Evolutionary conservation across 768 basidiomycete species (phyloP).

Genomic region (Gymnopilus dilepis): DNA sequence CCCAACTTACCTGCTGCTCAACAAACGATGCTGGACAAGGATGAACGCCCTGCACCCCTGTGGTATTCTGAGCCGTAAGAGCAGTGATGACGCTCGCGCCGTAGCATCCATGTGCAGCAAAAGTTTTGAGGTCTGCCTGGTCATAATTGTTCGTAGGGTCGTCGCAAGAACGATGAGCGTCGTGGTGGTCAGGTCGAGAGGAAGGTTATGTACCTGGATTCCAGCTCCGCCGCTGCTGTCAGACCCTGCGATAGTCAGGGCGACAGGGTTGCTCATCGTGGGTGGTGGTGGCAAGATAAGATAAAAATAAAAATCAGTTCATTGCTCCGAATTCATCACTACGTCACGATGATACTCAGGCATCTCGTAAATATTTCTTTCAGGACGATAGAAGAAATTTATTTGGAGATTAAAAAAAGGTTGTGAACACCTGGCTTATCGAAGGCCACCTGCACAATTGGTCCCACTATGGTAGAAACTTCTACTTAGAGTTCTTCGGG

Average conservation of each 20-base stretch:
- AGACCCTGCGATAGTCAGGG: conserved; percentile 80
- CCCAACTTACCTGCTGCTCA: conserved; percentile 71
- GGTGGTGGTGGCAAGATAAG: neutral
- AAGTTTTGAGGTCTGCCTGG: conserved; percentile 88
- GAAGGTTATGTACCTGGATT: conserved; percentile 69
- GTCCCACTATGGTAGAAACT: no score
- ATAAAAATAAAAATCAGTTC: neutral
- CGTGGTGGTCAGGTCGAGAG: neutral
- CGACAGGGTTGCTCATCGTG: conserved; percentile 20
- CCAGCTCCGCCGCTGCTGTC: conserved; percentile 90
- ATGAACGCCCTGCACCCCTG: conserved; percentile 78
- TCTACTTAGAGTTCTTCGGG: no score
- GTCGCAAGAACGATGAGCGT: no score
- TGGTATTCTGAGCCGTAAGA: conserved; percentile 88
- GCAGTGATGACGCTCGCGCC: conserved; percentile 86
- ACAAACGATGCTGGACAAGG: conserved; percentile 74
- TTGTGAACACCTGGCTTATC: no score
- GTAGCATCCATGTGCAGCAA: conserved; percentile 79
- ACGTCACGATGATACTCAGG: no score
- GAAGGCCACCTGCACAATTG: no score
- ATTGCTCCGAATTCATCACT: neutral
- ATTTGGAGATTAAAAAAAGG: no score
- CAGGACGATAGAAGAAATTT: no score
- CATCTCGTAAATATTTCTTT: no score
- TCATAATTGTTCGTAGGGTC: no score